Evolutionary conservation across 371 early-diverging fungal genomes (phyloP).

Genomic region (Mortierella polycephala): DNA sequence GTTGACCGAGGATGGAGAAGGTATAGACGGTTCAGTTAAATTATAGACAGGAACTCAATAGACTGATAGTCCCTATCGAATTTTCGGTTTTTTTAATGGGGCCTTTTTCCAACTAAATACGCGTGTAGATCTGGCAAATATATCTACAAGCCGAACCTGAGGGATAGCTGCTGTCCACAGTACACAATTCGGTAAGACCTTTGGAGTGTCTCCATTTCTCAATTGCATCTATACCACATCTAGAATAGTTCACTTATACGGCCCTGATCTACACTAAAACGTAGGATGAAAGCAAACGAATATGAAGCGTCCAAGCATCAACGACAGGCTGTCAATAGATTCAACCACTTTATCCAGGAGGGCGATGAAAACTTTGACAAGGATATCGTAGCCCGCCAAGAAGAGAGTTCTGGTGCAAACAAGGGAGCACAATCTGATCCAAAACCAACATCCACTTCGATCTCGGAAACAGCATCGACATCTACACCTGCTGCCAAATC

Average conservation of each 20-base stretch:
- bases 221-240: too few species aligned
- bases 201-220: not conserved
- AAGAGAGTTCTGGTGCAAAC: slow-evolving; percentile 3
- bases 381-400: slow-evolving; percentile 26
- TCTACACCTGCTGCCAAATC: not conserved
- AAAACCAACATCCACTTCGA: not conserved
- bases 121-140: slow-evolving; percentile 68
- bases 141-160: slow-evolving; percentile 71
- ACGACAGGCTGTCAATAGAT: slow-evolving; percentile 71
- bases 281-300: slow-evolving; percentile 62
- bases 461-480: not conserved
- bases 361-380: slow-evolving; percentile 48
- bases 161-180: slow-evolving; percentile 74
- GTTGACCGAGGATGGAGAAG: slow-evolving; percentile 78
- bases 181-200: slow-evolving; percentile 72
- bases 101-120: not conserved
- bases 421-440: not conserved
- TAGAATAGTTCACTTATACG: too few species aligned
- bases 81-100: not conserved
- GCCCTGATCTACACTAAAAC: too few species aligned
- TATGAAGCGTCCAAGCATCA: slow-evolving; percentile 73
- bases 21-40: slow-evolving; percentile 32
- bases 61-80: too few species aligned
- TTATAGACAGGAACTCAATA: too few species aligned
- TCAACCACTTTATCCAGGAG: slow-evolving; percentile 64